A percentile compares a stretch with the other conserved stretches of the same genome.
Evolutionary conservation across 768 basidiomycete genomes (phyloP).

Genomic region (Megacollybia marginata): DNA sequence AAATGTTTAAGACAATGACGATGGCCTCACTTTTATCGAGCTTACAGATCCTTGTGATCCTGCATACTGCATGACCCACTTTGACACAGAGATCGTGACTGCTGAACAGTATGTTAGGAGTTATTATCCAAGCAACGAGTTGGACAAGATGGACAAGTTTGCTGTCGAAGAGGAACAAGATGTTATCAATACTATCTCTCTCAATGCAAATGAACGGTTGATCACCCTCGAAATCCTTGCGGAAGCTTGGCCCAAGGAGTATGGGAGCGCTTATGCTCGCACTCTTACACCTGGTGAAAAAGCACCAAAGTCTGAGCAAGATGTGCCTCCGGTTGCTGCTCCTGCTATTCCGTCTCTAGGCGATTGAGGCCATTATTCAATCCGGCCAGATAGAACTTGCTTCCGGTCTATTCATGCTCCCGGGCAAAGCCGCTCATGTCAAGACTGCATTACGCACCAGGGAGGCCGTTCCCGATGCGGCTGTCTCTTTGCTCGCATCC

Average conservation of each 20-base stretch:
- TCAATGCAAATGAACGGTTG: conserved; percentile 11
- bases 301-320: not conserved
- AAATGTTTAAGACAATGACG: conserved; percentile 19
- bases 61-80: conserved; percentile 14
- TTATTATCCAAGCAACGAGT: conserved; percentile 8
- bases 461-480: conserved; percentile 19
- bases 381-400: conserved; percentile 15
- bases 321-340: not conserved
- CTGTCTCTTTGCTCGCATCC: conserved; percentile 14
- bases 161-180: conserved; percentile 6
- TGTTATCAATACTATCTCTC: conserved; percentile 6
- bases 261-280: not conserved
- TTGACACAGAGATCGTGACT: not conserved
- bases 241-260: conserved; percentile 19
- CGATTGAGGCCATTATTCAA: conserved; percentile 16
- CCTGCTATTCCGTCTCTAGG: conserved; percentile 15
- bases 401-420: conserved; percentile 21
- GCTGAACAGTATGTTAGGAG: conserved; percentile 1
- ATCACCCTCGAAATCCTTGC: conserved; percentile 10
- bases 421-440: conserved; percentile 18
- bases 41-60: conserved; percentile 16
- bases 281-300: not conserved
- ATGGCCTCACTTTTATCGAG: conserved; percentile 24
- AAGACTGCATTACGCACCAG: conserved; percentile 10
- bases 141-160: too few species aligned